Evolutionary conservation across 192 early-diverging fungal species (phyloP), one percentile per base, ranked within the genome.

Genomic region (Lobulomyces angularis): DNA sequence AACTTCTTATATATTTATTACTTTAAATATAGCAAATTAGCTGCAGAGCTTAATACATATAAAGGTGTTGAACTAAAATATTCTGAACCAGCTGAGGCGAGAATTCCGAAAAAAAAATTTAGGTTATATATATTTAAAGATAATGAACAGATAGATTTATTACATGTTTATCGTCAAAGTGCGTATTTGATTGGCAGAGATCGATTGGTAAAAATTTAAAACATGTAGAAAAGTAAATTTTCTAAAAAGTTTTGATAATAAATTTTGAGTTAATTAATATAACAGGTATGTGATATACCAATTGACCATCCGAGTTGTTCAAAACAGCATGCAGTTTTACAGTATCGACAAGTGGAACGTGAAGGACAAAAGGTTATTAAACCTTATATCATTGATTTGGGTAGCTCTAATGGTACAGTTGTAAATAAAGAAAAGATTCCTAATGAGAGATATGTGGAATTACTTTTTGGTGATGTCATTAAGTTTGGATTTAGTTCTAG

Each of bases 91-190:
- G 58, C 79, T 0, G 93, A 97, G 54, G 87, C 90, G 0, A 64
- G 84, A 19, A 81, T 77, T 37, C 86, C 90, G 5, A 67, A 43
- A 11, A 53, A 63, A 20, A 67, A 63, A 41, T 94, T 80, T 77
- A 71, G 90, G 37, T 56, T 97, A 16, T 93, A 93, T 53, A 83
- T 93, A 1, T 97, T 95, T 56, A 97, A 97, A 50, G 84, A 84
- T 28, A 74, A 80, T 33, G 77, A 90, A 31, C 79, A 89, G 53
- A 61, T 88, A 86, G 91, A 95, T 58, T 59, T 86, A 36, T 69
- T 91, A 28, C 79, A 83, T 43, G 77, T 95, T 12, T 81, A 87
- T 56, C 61, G 81, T 8, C 83, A 88, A 48, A 84, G 82, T 51
- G 86, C 82, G 2, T 96, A 74, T 56, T 50, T 94, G 33, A 69